Evolutionary conservation across 106 monocot species (phyloP).

Genomic region (Platanthera guangdongensis): DNA sequence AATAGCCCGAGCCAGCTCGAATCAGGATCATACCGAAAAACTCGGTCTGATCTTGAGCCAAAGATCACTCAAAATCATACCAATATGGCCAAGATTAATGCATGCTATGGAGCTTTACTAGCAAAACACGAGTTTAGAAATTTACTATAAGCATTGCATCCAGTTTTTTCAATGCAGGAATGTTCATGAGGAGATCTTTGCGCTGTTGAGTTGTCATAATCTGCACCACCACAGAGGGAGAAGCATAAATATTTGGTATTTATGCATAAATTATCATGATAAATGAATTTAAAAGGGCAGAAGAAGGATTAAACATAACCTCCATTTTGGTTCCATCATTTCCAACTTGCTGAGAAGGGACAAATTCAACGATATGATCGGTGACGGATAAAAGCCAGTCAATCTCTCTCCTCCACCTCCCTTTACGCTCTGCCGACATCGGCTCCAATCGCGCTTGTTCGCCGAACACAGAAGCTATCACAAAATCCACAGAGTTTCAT

Average conservation of each 20-base stretch:
- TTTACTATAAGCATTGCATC: slow-evolving; percentile 74
- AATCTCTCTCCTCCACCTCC: slow-evolving; percentile 59
- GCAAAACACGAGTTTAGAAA: not conserved
- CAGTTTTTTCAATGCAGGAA: slow-evolving; percentile 57
- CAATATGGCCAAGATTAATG: too few relatives aligned
- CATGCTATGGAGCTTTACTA: not conserved
- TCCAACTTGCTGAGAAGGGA: slow-evolving; percentile 43
- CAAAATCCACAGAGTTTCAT: not conserved
- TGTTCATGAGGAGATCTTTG: slow-evolving; percentile 57
- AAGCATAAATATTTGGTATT: not conserved
- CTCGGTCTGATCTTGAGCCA: too few relatives aligned
- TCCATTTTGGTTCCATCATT: slow-evolving; percentile 64
- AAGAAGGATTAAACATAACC: slow-evolving; percentile 11
- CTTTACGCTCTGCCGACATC: slow-evolving; percentile 46
- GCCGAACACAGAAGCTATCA: slow-evolving; percentile 53
- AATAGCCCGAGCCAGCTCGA: too few relatives aligned
- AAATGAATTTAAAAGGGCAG: not conserved
- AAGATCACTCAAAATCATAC: too few relatives aligned
- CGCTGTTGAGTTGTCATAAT: slow-evolving; percentile 61
- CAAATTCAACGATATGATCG: slow-evolving; percentile 60
- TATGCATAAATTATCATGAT: not conserved
- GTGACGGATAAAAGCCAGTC: slow-evolving; percentile 64
- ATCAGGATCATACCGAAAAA: too few relatives aligned
- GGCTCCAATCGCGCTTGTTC: slow-evolving; percentile 53
- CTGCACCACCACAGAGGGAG: slow-evolving; percentile 15